A percentile compares a stretch with the other conserved stretches of the same genome.
Evolutionary conservation across 208 protist species (phyloP).

Genomic region (Acanthamoeba sp.): DNA sequence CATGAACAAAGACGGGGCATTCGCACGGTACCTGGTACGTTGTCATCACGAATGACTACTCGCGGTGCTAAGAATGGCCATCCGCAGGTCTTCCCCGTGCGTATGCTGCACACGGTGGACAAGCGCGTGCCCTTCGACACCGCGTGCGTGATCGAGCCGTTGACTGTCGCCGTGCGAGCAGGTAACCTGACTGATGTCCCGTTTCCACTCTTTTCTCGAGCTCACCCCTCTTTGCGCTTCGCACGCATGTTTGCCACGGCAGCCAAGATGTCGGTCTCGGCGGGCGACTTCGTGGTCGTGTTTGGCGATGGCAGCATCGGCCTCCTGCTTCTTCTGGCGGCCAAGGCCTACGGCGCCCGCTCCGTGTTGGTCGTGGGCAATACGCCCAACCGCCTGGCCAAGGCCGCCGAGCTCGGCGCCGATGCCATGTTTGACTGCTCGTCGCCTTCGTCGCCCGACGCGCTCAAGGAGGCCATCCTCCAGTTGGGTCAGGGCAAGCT

Average conservation of each 20-base stretch:
- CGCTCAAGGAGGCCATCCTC: not conserved
- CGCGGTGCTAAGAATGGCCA: too few species aligned
- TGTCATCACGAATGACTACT: not conserved
- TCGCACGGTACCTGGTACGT: not conserved
- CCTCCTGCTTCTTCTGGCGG: not conserved
- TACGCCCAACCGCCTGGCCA: not conserved
- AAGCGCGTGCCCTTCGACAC: not conserved
- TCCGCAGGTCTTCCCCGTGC: not conserved
- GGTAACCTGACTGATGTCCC: not conserved
- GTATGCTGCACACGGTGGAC: not conserved
- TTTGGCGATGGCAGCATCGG: slow-evolving; percentile 11
- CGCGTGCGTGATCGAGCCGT: slow-evolving; percentile 24
- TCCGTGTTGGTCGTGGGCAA: not conserved
- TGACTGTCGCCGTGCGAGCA: not conserved
- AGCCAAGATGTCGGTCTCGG: not conserved
- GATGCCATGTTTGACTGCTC: not conserved
- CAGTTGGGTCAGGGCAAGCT: not conserved
- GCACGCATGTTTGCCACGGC: too few species aligned
- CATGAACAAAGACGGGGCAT: slow-evolving; percentile 19
- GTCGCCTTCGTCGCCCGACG: not conserved
- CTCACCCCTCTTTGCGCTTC: too few species aligned
- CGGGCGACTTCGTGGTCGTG: not conserved
- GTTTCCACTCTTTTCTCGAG: not conserved
- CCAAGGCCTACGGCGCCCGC: not conserved
- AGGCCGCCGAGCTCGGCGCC: not conserved